Conservation (phyloP, 192 early-diverging fungal genomes). For the Gamsiella multidivaricata region DNA sequence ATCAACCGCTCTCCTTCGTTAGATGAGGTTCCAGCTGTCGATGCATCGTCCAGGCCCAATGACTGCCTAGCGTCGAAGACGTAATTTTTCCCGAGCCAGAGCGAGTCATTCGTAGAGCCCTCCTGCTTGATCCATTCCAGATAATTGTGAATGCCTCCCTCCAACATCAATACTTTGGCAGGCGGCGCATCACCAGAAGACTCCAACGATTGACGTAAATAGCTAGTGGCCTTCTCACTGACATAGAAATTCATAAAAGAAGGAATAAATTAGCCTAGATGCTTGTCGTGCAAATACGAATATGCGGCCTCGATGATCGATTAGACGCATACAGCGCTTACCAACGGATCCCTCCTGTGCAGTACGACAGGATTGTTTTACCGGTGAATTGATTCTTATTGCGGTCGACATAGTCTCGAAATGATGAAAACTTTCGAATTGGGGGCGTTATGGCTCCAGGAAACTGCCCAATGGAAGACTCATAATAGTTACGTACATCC, state of each 20-base stretch:
- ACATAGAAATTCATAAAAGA: neutral
- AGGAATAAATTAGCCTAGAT: slow-evolving; percentile 7
- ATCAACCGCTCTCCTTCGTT: slow-evolving; percentile 24
- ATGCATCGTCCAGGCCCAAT: slow-evolving; percentile 30
- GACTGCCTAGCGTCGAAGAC: slow-evolving; percentile 79
- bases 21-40: neutral
- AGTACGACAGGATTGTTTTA: slow-evolving; percentile 75
- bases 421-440: slow-evolving; percentile 72
- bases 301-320: too few species aligned
- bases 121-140: slow-evolving; percentile 71
- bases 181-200: slow-evolving; percentile 13
- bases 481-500: slow-evolving; percentile 78
- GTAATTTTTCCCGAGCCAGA: slow-evolving; percentile 77
- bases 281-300: too few species aligned
- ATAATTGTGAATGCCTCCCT: slow-evolving; percentile 80
- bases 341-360: slow-evolving; percentile 67
- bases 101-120: slow-evolving; percentile 23
- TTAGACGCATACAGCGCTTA: too few species aligned
- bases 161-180: slow-evolving; percentile 69
- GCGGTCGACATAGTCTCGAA: slow-evolving; percentile 66
- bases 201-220: slow-evolving; percentile 57
- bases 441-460: slow-evolving; percentile 66
- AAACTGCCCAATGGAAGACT: slow-evolving; percentile 71
- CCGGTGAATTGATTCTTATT: slow-evolving; percentile 57
- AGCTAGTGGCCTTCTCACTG: slow-evolving; percentile 71